These are phyloP conservation scores for Solanum chilense DNA, from an alignment of 257 asterid species.

Conservation along the genomic window DNA sequence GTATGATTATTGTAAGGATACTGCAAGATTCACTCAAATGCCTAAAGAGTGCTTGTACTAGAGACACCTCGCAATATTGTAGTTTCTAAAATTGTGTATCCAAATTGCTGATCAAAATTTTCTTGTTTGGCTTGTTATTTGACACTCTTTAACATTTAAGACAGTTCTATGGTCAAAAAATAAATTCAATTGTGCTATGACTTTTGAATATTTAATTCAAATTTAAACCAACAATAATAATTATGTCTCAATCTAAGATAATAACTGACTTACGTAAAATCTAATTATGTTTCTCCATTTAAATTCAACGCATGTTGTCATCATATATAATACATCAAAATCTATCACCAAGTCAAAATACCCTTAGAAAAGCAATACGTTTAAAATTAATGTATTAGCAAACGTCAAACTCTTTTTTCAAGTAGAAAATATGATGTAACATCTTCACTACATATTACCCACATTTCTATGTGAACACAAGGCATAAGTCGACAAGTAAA, in stretches of 20 bases:
- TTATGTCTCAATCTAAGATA: not conserved
- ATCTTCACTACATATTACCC: not conserved
- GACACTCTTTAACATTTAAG: not conserved
- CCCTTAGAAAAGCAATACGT: not conserved
- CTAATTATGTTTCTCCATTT: not conserved
- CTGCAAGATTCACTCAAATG: constrained; percentile 29
- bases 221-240: not conserved
- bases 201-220: not conserved
- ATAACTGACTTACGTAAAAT: not conserved
- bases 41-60: constrained; percentile 33
- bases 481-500: too few relatives aligned
- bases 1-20: constrained; percentile 51
- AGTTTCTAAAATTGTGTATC: not conserved
- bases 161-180: not conserved
- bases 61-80: not conserved
- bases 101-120: not conserved
- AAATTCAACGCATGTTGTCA: not conserved
- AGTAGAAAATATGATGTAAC: not conserved
- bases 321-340: not conserved
- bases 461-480: too few relatives aligned
- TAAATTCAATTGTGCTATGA: not conserved
- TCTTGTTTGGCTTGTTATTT: not conserved
- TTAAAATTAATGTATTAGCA: not conserved
- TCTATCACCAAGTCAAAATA: not conserved
- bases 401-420: not conserved